Percentiles rank a stretch among this genome's conserved stretches.
phyloP scores from a whole-genome alignment of 345 rosid species.

The Psidium friedrichsthalianum region DNA sequence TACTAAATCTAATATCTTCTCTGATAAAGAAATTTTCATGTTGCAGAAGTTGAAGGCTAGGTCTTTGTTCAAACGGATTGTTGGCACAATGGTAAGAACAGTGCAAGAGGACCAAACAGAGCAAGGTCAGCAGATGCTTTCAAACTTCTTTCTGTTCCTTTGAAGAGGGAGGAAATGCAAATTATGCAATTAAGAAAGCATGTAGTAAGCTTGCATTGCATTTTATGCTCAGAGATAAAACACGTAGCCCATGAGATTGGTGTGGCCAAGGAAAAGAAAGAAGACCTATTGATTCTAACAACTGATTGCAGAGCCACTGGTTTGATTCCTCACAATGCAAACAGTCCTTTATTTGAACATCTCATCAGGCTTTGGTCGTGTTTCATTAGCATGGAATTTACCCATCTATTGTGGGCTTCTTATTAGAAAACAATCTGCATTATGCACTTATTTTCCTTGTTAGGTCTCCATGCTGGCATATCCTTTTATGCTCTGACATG shows the following conservation, averaged over 20 bases:
- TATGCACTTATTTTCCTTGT: not conserved
- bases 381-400: not conserved
- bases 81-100: conserved; percentile 79
- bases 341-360: not conserved
- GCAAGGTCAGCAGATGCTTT: conserved; percentile 47
- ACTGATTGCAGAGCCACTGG: not conserved
- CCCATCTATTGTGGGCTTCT: not conserved
- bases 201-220: not conserved
- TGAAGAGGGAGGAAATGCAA: not conserved
- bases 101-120: conserved; percentile 94
- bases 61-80: conserved; percentile 74
- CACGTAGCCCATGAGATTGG: not conserved
- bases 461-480: not conserved
- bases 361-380: not conserved
- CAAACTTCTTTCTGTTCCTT: not conserved
- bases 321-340: not conserved
- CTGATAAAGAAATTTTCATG: conserved; percentile 10
- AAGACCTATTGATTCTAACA: too few species aligned
- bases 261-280: not conserved
- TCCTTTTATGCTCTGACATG: not conserved
- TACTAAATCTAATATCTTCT: not conserved
- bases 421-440: not conserved
- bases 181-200: not conserved
- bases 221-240: not conserved
- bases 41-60: conserved; percentile 61